Evolutionary conservation across 1,284 basidiomycete species (phyloP), one percentile per base, ranked within the genome.

Genomic region (Irpex sp.): DNA sequence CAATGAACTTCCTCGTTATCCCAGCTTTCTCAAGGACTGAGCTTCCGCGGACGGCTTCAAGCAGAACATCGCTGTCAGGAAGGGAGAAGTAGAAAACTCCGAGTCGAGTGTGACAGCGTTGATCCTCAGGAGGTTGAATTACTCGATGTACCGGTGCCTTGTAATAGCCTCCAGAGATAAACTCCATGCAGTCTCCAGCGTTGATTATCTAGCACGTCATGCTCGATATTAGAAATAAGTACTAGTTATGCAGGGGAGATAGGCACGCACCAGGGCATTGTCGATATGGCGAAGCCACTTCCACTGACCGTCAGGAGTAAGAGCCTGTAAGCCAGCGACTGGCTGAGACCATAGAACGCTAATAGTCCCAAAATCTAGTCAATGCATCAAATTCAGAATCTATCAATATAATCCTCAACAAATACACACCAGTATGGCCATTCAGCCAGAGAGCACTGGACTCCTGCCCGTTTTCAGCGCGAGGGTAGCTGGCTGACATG

Each of bases 291-390:
- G 79, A 5, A 86, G 75, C 81, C 83, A 88, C 58, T 79, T 78
- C 87, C 86, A 88, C 26, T 71, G 76, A 0, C 81, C 81, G 46
- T 84, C 81, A 4, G 68, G 77, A 0, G 78, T 76, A 6, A 83
- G 71, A 54, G 88, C 85, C 61, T 88, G 87, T 15, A 88, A 75
- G 0, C 77, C 85, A 1, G 81, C 75, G 1, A 87, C 79, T 0
- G 86, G 85, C 61, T 87, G 86, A 53, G 83, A 84, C 75, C 81
- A 86, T 1, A 87, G 71, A 8, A 86, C 78, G 0, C 80, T 83
- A 61, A 88, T 74, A 3, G 77, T 79, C 15, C 82, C 84, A 63
- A 84, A 79, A 66, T 87, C 85, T 86, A 47, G 33, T 0, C 33
- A 11, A 1, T 3, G 11, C 9, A 9, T 53, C n/a, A 60, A 55